Evolutionary conservation across 75 land plant species (phyloP), one percentile per base, ranked within the genome.

Genomic region (Selaginella moellendorffii): DNA sequence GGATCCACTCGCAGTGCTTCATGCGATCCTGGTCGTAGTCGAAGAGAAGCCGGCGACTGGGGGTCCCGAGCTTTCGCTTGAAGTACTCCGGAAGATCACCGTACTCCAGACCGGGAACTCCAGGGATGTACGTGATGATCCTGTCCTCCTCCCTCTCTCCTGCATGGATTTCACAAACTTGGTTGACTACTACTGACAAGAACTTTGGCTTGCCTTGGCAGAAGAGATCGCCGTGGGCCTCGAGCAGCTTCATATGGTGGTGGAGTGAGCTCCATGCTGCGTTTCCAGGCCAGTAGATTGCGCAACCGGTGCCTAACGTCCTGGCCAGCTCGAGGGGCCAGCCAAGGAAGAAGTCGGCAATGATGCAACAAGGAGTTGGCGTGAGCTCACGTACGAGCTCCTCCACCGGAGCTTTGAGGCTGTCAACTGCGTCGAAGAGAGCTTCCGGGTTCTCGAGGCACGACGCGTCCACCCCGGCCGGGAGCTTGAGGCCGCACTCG

Each of bases 41-140:
- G 8, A 56, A 21, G 17, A 8, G n/a, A 5, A 8, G 17, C 24
- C n/a, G 5, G 21, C 24, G 8, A n/a, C n/a, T n/a, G n/a, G n/a
- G n/a, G 8, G 8, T 21, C 8, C 25, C 5, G n/a, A 19, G 9
- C 19, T 9, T 21, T 5, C 59, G 5, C 5, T 5, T 19, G 59
- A 56, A 56, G n/a, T 56, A 56, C 19, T 21, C 59, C n/a, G 59
- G 59, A 8, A 56, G 24, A 19, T 56, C 59, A 5, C 21, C 24
- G 21, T 19, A n/a, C 21, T 25, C n/a, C 9, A 56, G 8, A 2
- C 17, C 17, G n/a, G 8, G n/a, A 56, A 24, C 24, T 56, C 59
- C 59, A 8, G 59, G 59, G 23, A 56, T 21, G 59, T 56, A 56
- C n/a, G 59, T 21, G 23, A 56, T 36, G 46, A 36, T 5, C 59